Percentiles rank a stretch among this genome's conserved stretches.
Conservation (phyloP, 345 rosid species). For the Punica granatum region DNA sequence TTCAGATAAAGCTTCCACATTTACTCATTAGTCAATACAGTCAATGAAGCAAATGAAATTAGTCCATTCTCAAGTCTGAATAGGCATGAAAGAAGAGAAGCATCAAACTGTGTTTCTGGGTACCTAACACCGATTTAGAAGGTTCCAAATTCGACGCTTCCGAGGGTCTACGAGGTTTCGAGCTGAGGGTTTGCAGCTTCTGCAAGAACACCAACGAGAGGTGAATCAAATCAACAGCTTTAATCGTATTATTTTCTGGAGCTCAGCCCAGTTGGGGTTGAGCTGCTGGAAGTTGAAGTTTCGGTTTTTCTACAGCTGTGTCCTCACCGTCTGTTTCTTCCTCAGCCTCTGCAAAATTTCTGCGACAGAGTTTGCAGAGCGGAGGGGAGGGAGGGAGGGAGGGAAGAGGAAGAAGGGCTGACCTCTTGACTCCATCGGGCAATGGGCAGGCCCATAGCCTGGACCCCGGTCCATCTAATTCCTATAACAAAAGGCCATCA, state of each 20-base stretch:
- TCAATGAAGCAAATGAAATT: background rate
- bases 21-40: background rate
- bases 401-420: background rate
- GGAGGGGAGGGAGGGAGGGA: background rate
- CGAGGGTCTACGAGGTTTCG: constrained; percentile 22
- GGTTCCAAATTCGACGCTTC: constrained; percentile 21
- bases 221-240: background rate
- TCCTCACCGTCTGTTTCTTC: background rate
- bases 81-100: constrained; percentile 2
- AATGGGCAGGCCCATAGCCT: no score
- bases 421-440: no score
- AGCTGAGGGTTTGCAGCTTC: constrained; percentile 46
- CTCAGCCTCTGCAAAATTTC: background rate
- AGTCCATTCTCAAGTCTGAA: background rate
- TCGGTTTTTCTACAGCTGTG: constrained; percentile 24
- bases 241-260: constrained; percentile 45
- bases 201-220: constrained; percentile 15
- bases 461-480: no score
- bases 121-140: constrained; percentile 49
- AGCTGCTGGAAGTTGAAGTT: constrained; percentile 16
- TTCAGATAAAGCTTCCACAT: background rate
- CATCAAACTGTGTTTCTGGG: background rate
- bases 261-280: constrained; percentile 86
- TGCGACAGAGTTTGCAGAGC: background rate
- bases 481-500: no score